These are phyloP conservation scores for Globisporangium splendens DNA, from an alignment of 352 stramenopile genomes.

Conservation along the genomic window DNA sequence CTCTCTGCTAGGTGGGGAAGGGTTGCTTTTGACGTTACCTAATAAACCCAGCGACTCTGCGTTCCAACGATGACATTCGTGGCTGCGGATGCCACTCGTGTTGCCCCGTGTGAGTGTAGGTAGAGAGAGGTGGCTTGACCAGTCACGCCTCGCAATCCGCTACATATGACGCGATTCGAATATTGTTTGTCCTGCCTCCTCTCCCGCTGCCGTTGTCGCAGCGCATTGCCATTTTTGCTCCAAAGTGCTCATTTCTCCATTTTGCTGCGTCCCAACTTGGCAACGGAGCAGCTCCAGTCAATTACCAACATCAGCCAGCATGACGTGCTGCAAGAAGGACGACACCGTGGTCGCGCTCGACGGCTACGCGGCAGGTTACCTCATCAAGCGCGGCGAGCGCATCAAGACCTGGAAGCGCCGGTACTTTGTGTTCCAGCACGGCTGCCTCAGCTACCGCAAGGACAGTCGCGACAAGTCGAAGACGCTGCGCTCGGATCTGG, in stretches of 20 bases:
- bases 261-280: no score
- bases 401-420: conserved; percentile 77
- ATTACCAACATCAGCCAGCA: neutral
- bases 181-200: neutral
- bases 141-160: neutral
- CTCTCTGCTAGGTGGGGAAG: no score
- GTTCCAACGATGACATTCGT: no score
- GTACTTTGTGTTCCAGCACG: conserved; percentile 77
- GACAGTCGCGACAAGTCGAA: conserved; percentile 47
- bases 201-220: neutral
- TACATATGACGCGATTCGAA: no score
- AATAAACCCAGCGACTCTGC: no score
- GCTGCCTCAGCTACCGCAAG: conserved; percentile 59
- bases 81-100: no score
- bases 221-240: neutral
- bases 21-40: no score
- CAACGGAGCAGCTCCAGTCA: neutral
- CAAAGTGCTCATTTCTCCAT: conserved; percentile 1
- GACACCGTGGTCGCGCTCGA: conserved; percentile 46
- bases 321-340: conserved; percentile 14
- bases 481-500: conserved; percentile 40
- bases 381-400: conserved; percentile 60
- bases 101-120: no score
- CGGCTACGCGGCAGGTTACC: conserved; percentile 64
- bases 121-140: neutral